Evolutionary conservation across 164 flowering plant species (phyloP).

Genomic region (Cinnamomum chago): DNA sequence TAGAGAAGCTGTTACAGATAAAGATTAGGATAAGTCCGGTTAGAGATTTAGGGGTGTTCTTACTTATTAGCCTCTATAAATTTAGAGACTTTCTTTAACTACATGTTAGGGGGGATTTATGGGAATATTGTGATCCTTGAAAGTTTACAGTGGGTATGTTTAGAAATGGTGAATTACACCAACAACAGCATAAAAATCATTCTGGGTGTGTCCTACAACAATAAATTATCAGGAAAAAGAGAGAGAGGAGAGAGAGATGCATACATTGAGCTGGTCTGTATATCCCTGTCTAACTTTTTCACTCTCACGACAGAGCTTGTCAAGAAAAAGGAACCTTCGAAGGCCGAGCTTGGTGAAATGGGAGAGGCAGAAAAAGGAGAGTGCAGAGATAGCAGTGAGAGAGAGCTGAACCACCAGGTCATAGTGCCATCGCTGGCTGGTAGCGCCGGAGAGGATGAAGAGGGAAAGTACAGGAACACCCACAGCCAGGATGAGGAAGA

Average conservation of each 20-base stretch:
- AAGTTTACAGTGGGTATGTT: no score
- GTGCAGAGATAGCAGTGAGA: slow-evolving; percentile 49
- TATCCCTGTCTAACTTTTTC: slow-evolving; percentile 62
- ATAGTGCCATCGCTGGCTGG: slow-evolving; percentile 62
- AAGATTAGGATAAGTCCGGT: no score
- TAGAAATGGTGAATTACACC: no score
- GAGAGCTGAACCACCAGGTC: slow-evolving; percentile 69
- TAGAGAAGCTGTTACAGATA: no score
- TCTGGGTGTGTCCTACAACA: no score
- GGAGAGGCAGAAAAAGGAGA: slow-evolving; percentile 71
- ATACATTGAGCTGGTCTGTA: slow-evolving; percentile 63
- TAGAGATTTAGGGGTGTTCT: no score
- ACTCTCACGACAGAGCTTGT: slow-evolving; percentile 77
- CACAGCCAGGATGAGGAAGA: slow-evolving; percentile 53
- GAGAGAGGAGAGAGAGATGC: slow-evolving; percentile 5
- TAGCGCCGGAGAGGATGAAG: slow-evolving; percentile 53
- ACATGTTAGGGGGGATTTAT: no score
- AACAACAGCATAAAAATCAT: no score
- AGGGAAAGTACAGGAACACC: slow-evolving; percentile 63
- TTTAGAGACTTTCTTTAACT: no score
- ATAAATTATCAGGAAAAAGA: background rate
- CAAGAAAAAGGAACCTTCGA: slow-evolving; percentile 76
- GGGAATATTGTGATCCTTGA: no score
- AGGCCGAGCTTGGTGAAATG: slow-evolving; percentile 58
- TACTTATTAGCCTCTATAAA: no score